These are phyloP conservation scores for Neocucurbitaria cava DNA, from an alignment of 2,329 filamentous ascomycete species.

Conservation along the genomic window DNA sequence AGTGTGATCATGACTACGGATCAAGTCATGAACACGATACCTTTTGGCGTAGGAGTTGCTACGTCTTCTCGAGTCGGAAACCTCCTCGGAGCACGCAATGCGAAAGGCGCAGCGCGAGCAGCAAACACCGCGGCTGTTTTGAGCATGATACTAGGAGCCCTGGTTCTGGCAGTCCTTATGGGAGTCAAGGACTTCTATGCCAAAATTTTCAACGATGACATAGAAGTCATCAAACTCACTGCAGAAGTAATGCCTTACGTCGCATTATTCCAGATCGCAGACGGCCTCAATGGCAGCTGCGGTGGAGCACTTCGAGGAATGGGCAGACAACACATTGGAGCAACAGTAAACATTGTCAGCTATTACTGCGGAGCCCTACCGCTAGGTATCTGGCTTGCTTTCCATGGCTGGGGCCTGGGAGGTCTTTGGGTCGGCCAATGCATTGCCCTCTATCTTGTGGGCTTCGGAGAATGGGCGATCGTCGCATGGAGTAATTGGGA, in stretches of 20 bases:
- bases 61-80: constrained; percentile 81
- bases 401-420: constrained; percentile 81
- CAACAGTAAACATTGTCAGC: constrained; percentile 78
- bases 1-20: constrained; percentile 90
- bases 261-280: constrained; percentile 87
- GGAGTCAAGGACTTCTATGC: constrained; percentile 75
- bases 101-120: constrained; percentile 71
- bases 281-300: constrained; percentile 84
- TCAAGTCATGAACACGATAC: constrained; percentile 83
- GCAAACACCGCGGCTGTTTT: constrained; percentile 79
- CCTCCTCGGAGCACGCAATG: constrained; percentile 72
- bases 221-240: constrained; percentile 73
- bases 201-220: constrained; percentile 81
- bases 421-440: constrained; percentile 87
- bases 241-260: constrained; percentile 83
- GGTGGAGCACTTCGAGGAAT: constrained; percentile 82
- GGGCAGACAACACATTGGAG: constrained; percentile 86
- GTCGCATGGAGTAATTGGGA: constrained; percentile 82
- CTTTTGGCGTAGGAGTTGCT: constrained; percentile 85
- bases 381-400: constrained; percentile 82
- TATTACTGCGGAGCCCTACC: constrained; percentile 86
- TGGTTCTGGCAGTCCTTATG: constrained; percentile 74
- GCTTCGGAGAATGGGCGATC: constrained; percentile 78
- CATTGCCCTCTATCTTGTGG: constrained; percentile 75
- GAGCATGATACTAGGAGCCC: constrained; percentile 70